Base-by-base conservation (phyloP, 352 stramenopile species). In the Pythium sp. region DNA sequence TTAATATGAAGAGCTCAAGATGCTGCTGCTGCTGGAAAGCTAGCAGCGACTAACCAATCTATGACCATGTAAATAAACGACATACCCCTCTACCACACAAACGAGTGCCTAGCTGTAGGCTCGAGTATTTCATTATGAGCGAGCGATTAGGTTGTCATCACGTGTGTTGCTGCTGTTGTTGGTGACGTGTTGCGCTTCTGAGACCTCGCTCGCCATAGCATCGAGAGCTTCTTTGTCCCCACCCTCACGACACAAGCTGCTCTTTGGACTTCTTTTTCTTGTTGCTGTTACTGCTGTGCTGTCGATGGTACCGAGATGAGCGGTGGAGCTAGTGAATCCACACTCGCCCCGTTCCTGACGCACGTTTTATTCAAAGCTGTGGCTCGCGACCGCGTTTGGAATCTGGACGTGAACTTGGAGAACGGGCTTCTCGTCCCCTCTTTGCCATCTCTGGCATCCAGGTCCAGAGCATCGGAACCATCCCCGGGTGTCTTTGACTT, bases 61-160 rank as follows among this genome's bases (percentile, higher is more conserved):
- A 47, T 30, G n/a, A 43, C 26, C 58, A 65, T 70, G 65, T 70
- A 70, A 53, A 70, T 70, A 70, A 56, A 58, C 58, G 9, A 65
- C 43, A 38, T 56, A 43, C 41, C 15, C 18, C 12, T 11, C 36
- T 15, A 18, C 9, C 36, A 41, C 36, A 43, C 36, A 14, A 43
- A 43, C 14, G 36, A 43, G 11, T 15, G 36, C 36, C 36, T 18
- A 32, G 28, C 28, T 32, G 28, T 32, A 43, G 12, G 36, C 36
- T 43, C 12, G 36, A 43, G 9, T 11, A 43, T 43, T 43, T 43
- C 36, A 15, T 43, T 43, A 43, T 43, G 36, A 43, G 36, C 36
- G 36, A 43, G 36, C 36, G 11, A 43, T 14, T 1, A 43, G 36
- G 36, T 15, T 4, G 36, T 12, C 9, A 5, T 32, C 28, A 32